A percentile compares a stretch with the other conserved stretches of the same genome.
Evolutionary conservation across 441 rosid genomes (phyloP).

Genomic region (Populus hybrid): DNA sequence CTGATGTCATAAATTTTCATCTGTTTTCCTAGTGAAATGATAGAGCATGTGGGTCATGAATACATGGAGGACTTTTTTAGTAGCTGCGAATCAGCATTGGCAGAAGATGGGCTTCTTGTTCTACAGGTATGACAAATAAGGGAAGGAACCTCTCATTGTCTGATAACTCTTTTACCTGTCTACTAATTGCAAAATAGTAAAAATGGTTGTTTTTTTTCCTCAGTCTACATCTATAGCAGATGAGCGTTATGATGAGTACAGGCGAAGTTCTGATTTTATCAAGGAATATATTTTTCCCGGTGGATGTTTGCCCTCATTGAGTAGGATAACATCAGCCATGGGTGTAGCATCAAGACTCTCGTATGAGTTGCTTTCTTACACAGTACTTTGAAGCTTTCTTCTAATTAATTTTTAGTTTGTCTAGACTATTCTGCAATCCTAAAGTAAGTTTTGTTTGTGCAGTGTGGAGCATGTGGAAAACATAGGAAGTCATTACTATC

Average conservation of each 20-base stretch:
- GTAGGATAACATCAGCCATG: conserved; percentile 47
- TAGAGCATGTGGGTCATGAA: conserved; percentile 79
- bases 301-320: conserved; percentile 75
- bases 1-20: no score
- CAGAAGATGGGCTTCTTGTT: conserved; percentile 67
- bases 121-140: conserved; percentile 48
- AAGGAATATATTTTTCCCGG: conserved; percentile 94
- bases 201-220: no score
- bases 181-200: no score
- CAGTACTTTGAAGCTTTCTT: background rate
- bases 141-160: no score
- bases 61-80: conserved; percentile 71
- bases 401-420: no score
- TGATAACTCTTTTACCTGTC: no score
- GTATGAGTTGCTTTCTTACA: conserved; percentile 26
- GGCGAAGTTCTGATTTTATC: conserved; percentile 76
- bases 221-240: conserved; percentile 80
- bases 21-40: conserved; percentile 56
- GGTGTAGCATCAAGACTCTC: conserved; percentile 63
- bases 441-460: background rate
- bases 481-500: conserved; percentile 80
- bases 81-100: conserved; percentile 66
- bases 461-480: conserved; percentile 90
- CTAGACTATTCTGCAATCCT: no score
- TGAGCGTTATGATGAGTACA: conserved; percentile 71